Evolutionary conservation across 306 rosid genomes (phyloP), one percentile per base, ranked within the genome.

Genomic region (Elaeagnus macrophylla): DNA sequence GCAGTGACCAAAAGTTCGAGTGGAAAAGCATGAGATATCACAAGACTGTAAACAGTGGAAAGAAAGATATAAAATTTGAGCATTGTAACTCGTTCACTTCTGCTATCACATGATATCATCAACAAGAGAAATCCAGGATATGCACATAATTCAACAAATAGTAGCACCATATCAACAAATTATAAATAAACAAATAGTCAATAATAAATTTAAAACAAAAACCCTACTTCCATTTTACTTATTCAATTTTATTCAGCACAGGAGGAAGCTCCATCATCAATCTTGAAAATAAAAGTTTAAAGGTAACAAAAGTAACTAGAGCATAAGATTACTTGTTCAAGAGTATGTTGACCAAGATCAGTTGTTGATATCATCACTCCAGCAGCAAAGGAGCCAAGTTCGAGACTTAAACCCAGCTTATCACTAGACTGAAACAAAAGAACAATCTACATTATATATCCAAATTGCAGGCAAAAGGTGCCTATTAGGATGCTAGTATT

Each of bases 281-380:
- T 20, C 32, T 20, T 20, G 32, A 20, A 20, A 1, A 0, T 0
- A 1, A 1, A 20, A 20, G 32, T 20, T 4, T 1, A 20, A 20
- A 4, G 32, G 32, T 20, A 20, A 2, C 32, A 20, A 20, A 20
- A 20, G 1, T 20, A 1, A 20, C 3, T 20, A 20, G 32, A 1
- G 32, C 32, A 20, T 20, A 20, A 47, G 12, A 53, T 61, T 80
- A 84, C 99, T 68, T 91, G 95, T 66, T 91, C 95, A 63, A 91
- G 87, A 9, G 99, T 87, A 71, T 91, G 99, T 66, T 91, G 99
- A 67, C 87, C 99, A 65, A 91, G 99, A 84, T 82, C 96, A 56
- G 99, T 93, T 7, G 99, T 93, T 64, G 96, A 82, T 71, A 93
- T 87, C 96, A 93, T 93, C 73, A 93, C 96, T 40, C 99, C 96